phyloP scores from a whole-genome alignment of 352 stramenopile genomes.

The Phytophthora sp. region DNA sequence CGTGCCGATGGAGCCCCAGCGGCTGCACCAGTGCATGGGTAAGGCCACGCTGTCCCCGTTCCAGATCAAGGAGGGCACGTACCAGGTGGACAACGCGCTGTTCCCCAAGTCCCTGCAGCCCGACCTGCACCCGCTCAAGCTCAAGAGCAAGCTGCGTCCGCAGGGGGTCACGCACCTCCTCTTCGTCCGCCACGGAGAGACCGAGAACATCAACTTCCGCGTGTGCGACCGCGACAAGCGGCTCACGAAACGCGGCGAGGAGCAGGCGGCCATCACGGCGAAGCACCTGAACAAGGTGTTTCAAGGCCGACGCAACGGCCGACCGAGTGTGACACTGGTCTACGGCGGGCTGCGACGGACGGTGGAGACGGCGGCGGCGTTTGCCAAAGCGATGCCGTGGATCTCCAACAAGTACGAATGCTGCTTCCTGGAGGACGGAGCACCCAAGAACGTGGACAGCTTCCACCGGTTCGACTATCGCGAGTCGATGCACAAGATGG shows the following conservation, averaged over 20 bases:
- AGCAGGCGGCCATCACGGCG: conserved; percentile 63
- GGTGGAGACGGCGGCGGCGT: conserved; percentile 66
- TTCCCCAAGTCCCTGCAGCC: conserved; percentile 52
- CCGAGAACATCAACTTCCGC: conserved; percentile 86
- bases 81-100: conserved; percentile 64
- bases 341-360: conserved; percentile 73
- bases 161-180: conserved; percentile 64
- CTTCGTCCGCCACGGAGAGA: conserved; percentile 79
- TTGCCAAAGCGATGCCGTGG: conserved; percentile 73
- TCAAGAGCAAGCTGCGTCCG: conserved; percentile 19
- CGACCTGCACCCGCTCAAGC: conserved; percentile 9
- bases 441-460: conserved; percentile 58
- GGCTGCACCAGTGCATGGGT: conserved; percentile 58
- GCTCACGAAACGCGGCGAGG: conserved; percentile 61
- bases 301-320: conserved; percentile 36
- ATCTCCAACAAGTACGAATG: conserved; percentile 64
- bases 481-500: conserved; percentile 79
- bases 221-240: conserved; percentile 77
- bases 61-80: conserved; percentile 57
- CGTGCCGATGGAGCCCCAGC: conserved; percentile 47
- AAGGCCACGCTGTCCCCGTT: conserved; percentile 46
- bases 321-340: conserved; percentile 52
- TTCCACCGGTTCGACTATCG: conserved; percentile 72
- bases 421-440: conserved; percentile 78
- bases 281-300: conserved; percentile 60